phyloP scores from a whole-genome alignment of 305 asterid genomes.

The Plantago coronopus region DNA sequence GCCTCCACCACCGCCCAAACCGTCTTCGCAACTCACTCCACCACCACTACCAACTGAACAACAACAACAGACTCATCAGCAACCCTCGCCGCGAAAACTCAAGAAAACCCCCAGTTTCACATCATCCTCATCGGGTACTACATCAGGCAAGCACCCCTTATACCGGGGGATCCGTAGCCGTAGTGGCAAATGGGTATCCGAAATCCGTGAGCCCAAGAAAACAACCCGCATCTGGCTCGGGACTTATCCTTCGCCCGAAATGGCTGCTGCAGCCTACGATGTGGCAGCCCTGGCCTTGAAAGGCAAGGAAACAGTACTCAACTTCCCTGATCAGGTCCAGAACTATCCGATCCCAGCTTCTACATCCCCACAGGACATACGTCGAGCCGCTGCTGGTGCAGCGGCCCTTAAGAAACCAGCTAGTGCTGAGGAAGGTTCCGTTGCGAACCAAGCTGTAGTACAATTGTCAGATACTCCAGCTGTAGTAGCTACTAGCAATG shows the following conservation, averaged over 20 bases:
- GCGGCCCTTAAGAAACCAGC: conserved; percentile 41
- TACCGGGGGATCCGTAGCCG: conserved; percentile 54
- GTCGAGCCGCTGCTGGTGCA: conserved; percentile 53
- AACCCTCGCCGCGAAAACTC: conserved; percentile 40
- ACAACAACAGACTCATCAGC: not conserved
- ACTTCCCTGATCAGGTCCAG: conserved; percentile 42
- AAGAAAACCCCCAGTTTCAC: conserved; percentile 24
- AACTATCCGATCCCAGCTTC: conserved; percentile 55
- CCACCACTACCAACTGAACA: conserved; percentile 20
- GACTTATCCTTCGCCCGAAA: conserved; percentile 63
- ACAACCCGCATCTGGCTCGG: conserved; percentile 80
- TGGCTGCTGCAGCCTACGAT: conserved; percentile 66
- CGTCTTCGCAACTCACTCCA: not conserved
- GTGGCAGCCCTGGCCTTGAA: conserved; percentile 51
- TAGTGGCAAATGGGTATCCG: conserved; percentile 65
- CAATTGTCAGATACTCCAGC: too few relatives aligned
- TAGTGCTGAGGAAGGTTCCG: conserved; percentile 14
- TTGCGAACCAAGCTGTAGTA: not conserved
- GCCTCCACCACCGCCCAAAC: conserved; percentile 14
- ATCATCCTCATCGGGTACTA: conserved; percentile 17
- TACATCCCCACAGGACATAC: conserved; percentile 46
- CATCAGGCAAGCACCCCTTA: conserved; percentile 25
- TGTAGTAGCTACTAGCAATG: not conserved
- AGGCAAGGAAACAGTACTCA: conserved; percentile 38
- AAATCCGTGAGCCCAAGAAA: conserved; percentile 76